These are phyloP conservation scores for Pythium phragmiticola DNA, from an alignment of 352 stramenopile genomes.

Conservation along the genomic window DNA sequence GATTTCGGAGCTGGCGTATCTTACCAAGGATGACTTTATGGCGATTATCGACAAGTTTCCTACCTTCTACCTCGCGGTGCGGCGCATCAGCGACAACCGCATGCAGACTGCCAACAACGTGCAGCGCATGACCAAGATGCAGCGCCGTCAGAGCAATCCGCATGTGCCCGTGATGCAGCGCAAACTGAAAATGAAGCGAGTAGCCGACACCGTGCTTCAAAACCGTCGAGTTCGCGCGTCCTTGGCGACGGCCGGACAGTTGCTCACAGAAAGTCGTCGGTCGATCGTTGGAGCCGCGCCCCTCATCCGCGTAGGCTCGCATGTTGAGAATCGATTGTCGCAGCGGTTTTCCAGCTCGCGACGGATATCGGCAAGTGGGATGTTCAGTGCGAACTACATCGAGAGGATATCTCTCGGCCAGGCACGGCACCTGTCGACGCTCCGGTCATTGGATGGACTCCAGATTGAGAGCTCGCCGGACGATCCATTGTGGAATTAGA, in stretches of 20 bases:
- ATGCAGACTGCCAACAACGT: conserved; percentile 69
- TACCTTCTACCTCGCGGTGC: conserved; percentile 63
- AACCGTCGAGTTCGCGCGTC: conserved; percentile 5
- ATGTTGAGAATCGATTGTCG: conserved; percentile 6
- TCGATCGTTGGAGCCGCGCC: not conserved
- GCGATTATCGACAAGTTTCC: conserved; percentile 64
- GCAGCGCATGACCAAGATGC: conserved; percentile 62
- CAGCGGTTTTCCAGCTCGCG: conserved; percentile 26
- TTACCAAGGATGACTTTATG: conserved; percentile 57
- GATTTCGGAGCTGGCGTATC: conserved; percentile 64
- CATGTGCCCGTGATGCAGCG: conserved; percentile 3
- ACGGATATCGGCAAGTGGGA: conserved; percentile 9
- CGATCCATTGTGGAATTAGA: conserved; percentile 25
- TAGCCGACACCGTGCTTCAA: conserved; percentile 11
- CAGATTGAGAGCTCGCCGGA: conserved; percentile 22
- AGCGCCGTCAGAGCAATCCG: conserved; percentile 30
- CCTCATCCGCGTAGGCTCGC: not conserved
- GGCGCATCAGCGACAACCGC: conserved; percentile 62
- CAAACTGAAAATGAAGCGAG: conserved; percentile 16
- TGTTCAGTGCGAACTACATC: conserved; percentile 29
- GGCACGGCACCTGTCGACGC: conserved; percentile 20
- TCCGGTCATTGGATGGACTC: conserved; percentile 11
- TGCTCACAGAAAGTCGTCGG: conserved; percentile 11
- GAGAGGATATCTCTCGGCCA: conserved; percentile 26
- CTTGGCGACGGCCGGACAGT: conserved; percentile 5